phyloP scores from a whole-genome alignment of 805 yeast genomes.

The Saccharomycopsis olivae region DNA sequence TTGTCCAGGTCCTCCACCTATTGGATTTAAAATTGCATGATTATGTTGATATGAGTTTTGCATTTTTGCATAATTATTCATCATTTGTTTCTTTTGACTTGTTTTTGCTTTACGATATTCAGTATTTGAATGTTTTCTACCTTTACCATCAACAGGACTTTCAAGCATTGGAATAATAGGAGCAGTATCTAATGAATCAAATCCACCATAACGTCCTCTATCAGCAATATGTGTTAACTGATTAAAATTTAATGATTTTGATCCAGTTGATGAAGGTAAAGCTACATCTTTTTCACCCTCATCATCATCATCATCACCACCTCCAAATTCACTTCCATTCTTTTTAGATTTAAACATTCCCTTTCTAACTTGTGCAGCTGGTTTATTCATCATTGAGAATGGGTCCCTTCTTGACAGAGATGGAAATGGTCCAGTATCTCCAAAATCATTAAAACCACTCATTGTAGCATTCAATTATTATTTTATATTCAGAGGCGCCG shows the following conservation, averaged over 20 bases:
- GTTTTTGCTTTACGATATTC: slow-evolving; percentile 65
- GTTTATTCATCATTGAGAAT: neutral
- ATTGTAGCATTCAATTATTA: neutral
- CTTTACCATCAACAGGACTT: slow-evolving; percentile 29
- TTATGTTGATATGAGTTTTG: slow-evolving; percentile 18
- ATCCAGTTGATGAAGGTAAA: slow-evolving; percentile 24
- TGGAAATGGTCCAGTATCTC: neutral
- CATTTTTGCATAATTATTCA: slow-evolving; percentile 33
- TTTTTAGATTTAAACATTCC: neutral
- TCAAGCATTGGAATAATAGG: slow-evolving; percentile 68
- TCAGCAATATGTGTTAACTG: slow-evolving; percentile 56
- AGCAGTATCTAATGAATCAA: slow-evolving; percentile 41
- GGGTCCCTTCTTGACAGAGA: neutral
- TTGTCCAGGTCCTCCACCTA: slow-evolving; percentile 8
- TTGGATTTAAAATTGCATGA: slow-evolving; percentile 16
- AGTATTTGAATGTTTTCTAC: slow-evolving; percentile 25
- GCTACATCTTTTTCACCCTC: slow-evolving; percentile 27
- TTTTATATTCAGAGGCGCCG: too few relatives aligned
- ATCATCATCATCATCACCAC: slow-evolving; percentile 9
- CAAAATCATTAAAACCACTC: neutral
- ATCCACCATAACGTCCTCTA: slow-evolving; percentile 54
- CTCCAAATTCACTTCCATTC: neutral
- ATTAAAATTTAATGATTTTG: slow-evolving; percentile 42
- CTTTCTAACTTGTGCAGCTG: neutral
- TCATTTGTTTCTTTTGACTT: slow-evolving; percentile 50